Evolutionary conservation across 2,329 filamentous ascomycete species (phyloP), one percentile per base, ranked within the genome.

Genomic region (Verticillium nubilum): DNA sequence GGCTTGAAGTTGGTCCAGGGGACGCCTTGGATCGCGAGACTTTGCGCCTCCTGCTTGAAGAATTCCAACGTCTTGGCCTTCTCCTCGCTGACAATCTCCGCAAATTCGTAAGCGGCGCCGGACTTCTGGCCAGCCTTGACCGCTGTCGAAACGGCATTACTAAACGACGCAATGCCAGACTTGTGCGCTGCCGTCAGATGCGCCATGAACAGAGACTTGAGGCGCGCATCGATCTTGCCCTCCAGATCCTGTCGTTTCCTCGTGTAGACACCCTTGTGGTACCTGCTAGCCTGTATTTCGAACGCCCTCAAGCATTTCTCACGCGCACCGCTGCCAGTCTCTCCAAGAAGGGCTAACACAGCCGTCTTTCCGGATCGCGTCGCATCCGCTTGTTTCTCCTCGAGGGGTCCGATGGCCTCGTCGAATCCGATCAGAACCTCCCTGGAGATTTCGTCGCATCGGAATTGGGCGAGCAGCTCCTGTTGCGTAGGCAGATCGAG

Each of bases 401-500:
- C 95, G 15, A 98, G 84, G 0, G 95, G 94, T 9, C 78, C 71
- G 61, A 99, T 88, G n/a, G 86, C 80, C 58, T 87, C 81, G 68
- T 99, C 95, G 67, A 99, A 99, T 2, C 80, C 82, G 50, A 92
- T 76, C 60, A 97, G 80, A 13, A 96, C 95, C 71, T 97, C 94
- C 63, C 93, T 85, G 42, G 92, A 86, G 60, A 99, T 99, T 76
- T 99, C 95, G 72, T 99, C 95, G 73, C 95, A 99, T 65, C 95
- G 87, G 78, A 98, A 99, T 73, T 99, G 95, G 12, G 95, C 95
- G 58, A 99, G 83, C 53, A 99, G 82, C 73, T 99, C 95, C 76
- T 99, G 95, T 72, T 99, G 95, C 0, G 95, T 98, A 3, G 95
- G 95, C 61, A 99, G 76, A 74, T 99, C 95, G 58, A 99, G 81